Percentiles rank a stretch among this genome's conserved stretches.
These are phyloP conservation scores for Eremomyces bilateralis DNA, from an alignment of 495 filamentous ascomycete species.

Conservation along the genomic window DNA sequence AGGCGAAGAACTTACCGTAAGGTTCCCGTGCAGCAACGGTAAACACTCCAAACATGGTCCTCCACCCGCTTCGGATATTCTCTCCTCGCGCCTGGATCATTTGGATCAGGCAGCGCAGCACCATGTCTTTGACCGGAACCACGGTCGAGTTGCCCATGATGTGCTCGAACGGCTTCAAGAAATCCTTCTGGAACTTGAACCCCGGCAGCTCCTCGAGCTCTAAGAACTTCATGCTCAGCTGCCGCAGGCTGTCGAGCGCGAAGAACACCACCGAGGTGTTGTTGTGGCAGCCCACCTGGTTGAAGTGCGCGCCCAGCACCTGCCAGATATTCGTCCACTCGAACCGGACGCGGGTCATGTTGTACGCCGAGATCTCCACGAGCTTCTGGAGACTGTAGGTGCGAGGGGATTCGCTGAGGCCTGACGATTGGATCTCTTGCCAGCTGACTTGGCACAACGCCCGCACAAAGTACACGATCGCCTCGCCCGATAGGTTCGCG, in stretches of 20 bases:
- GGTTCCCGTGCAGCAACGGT: constrained; percentile 84
- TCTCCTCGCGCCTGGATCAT: constrained; percentile 95
- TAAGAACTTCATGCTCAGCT: constrained; percentile 96
- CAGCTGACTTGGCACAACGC: constrained; percentile 92
- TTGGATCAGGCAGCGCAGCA: constrained; percentile 86
- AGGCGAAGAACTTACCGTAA: constrained; percentile 33
- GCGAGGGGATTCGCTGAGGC: constrained; percentile 79
- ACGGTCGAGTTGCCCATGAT: constrained; percentile 83
- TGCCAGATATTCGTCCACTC: constrained; percentile 98
- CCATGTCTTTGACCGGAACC: constrained; percentile 92
- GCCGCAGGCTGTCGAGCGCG: constrained; percentile 79
- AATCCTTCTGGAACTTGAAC: constrained; percentile 99
- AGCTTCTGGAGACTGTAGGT: constrained; percentile 96
- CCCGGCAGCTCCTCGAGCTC: constrained; percentile 93
- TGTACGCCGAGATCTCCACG: constrained; percentile 97
- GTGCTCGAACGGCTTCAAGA: constrained; percentile 93
- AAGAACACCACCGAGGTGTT: constrained; percentile 96
- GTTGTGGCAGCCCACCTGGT: constrained; percentile 82
- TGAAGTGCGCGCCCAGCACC: constrained; percentile 91
- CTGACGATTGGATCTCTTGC: constrained; percentile 95
- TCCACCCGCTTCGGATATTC: constrained; percentile 93
- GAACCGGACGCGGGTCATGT: constrained; percentile 94
- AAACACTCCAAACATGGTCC: constrained; percentile 98
- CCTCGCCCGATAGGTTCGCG: constrained; percentile 76
- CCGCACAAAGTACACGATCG: constrained; percentile 91